Percentiles rank a stretch among this genome's conserved stretches.
Evolutionary conservation across 495 filamentous ascomycete species (phyloP).

Genomic region (Neurospora pannonica): DNA sequence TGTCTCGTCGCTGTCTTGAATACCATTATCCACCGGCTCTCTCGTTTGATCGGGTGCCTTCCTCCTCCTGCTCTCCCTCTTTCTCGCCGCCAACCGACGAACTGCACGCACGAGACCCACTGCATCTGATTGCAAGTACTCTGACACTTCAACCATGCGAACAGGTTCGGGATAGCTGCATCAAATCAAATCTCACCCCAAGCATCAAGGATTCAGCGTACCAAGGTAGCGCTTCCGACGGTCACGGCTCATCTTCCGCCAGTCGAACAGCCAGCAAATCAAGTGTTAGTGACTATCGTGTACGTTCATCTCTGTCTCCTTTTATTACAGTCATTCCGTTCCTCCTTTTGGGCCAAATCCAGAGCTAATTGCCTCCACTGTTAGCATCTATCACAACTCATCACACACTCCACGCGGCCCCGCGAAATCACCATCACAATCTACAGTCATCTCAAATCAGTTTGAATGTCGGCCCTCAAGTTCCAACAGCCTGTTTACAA

Average conservation of each 20-base stretch:
- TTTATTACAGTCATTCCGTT: not conserved
- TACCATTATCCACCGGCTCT: not conserved
- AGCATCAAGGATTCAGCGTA: not conserved
- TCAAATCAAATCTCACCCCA: slow-evolving; percentile 26
- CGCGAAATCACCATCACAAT: not conserved
- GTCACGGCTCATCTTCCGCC: slow-evolving; percentile 15
- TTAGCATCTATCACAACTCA: not conserved
- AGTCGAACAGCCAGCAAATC: not conserved
- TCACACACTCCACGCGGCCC: not conserved
- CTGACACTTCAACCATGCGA: slow-evolving; percentile 32
- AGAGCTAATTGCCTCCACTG: not conserved
- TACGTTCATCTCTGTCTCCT: not conserved
- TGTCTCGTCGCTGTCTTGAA: slow-evolving; percentile 24
- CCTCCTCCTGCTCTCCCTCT: slow-evolving; percentile 4
- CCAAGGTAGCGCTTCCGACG: not conserved
- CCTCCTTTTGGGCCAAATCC: not conserved
- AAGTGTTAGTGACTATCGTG: not conserved
- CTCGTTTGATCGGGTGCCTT: not conserved
- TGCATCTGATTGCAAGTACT: slow-evolving; percentile 29
- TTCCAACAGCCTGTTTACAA: slow-evolving; percentile 40
- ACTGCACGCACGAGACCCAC: slow-evolving; percentile 30
- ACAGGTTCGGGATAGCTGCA: slow-evolving; percentile 45
- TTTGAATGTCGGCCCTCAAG: slow-evolving; percentile 43
- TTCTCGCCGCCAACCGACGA: slow-evolving; percentile 18
- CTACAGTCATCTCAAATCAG: slow-evolving; percentile 18